Evolutionary conservation across 768 basidiomycete species (phyloP).

Genomic region (Ramaria rubella): DNA sequence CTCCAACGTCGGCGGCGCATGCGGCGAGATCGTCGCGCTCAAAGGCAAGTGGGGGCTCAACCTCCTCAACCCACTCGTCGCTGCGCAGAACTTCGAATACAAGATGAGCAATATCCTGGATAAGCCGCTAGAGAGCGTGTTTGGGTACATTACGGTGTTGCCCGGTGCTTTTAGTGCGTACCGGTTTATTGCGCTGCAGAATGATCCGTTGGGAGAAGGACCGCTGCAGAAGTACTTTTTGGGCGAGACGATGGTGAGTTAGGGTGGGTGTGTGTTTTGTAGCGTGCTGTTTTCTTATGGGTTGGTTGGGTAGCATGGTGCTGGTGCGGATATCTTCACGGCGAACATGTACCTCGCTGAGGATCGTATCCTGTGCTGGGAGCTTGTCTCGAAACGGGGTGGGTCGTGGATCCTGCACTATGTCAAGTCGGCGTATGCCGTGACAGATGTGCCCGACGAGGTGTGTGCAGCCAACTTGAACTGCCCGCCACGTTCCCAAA

Average conservation of each 20-base stretch:
- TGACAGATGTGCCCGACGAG: constrained; percentile 91
- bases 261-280: not conserved
- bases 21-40: constrained; percentile 91
- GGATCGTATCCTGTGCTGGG: constrained; percentile 95
- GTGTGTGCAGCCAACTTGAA: constrained; percentile 30
- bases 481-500: not conserved
- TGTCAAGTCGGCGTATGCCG: constrained; percentile 88
- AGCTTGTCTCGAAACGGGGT: constrained; percentile 90
- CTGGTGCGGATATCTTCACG: constrained; percentile 85
- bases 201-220: constrained; percentile 75
- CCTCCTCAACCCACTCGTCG: constrained; percentile 79
- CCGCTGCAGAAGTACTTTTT: constrained; percentile 95
- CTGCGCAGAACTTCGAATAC: constrained; percentile 92
- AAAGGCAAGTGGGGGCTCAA: constrained; percentile 80
- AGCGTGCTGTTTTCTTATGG: not conserved
- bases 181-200: constrained; percentile 85
- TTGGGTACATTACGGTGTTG: constrained; percentile 92
- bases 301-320: constrained; percentile 48
- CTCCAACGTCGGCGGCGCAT: constrained; percentile 86
- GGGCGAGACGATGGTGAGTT: constrained; percentile 81
- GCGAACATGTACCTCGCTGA: constrained; percentile 97
- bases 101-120: constrained; percentile 93
- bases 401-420: constrained; percentile 92
- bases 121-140: constrained; percentile 83
- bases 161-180: constrained; percentile 93